These are phyloP conservation scores for Penicillium sp. DNA, from an alignment of 2,329 filamentous ascomycete genomes.

Conservation along the genomic window DNA sequence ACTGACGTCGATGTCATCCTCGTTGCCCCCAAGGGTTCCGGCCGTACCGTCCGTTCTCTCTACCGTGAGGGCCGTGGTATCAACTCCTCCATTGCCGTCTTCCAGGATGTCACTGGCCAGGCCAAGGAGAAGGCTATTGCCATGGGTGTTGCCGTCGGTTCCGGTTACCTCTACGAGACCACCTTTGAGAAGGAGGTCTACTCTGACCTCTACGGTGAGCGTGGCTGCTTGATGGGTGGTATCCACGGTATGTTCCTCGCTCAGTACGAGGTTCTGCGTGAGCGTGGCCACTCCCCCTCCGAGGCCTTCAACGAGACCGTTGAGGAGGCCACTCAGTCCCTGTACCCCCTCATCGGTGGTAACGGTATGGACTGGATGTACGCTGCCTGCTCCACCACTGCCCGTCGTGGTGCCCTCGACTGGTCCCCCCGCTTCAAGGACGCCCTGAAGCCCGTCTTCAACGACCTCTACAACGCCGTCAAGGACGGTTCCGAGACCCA, in stretches of 20 bases:
- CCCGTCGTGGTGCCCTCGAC: slow-evolving; percentile 97
- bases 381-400: slow-evolving; percentile 98
- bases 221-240: slow-evolving; percentile 99
- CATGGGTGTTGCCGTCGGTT: slow-evolving; percentile 94
- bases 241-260: slow-evolving; percentile 99
- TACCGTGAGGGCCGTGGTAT: slow-evolving; percentile 99
- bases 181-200: slow-evolving; percentile 99
- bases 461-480: slow-evolving; percentile 92
- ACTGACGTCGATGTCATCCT: slow-evolving; percentile 98
- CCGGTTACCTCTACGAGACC: slow-evolving; percentile 99
- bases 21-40: slow-evolving; percentile 97
- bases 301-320: slow-evolving; percentile 99
- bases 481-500: slow-evolving; percentile 89
- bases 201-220: slow-evolving; percentile 99
- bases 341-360: slow-evolving; percentile 95
- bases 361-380: slow-evolving; percentile 99
- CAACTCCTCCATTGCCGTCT: slow-evolving; percentile 99
- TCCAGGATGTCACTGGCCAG: slow-evolving; percentile 96
- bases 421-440: slow-evolving; percentile 98
- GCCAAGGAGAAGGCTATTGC: slow-evolving; percentile 97
- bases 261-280: slow-evolving; percentile 99
- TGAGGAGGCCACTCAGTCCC: slow-evolving; percentile 96
- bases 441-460: slow-evolving; percentile 97
- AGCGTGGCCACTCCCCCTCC: slow-evolving; percentile 94
- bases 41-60: slow-evolving; percentile 95